A percentile compares a stretch with the other conserved stretches of the same genome.
Evolutionary conservation across 2,329 filamentous ascomycete genomes (phyloP).

Genomic region (Leptographium lundbergii): DNA sequence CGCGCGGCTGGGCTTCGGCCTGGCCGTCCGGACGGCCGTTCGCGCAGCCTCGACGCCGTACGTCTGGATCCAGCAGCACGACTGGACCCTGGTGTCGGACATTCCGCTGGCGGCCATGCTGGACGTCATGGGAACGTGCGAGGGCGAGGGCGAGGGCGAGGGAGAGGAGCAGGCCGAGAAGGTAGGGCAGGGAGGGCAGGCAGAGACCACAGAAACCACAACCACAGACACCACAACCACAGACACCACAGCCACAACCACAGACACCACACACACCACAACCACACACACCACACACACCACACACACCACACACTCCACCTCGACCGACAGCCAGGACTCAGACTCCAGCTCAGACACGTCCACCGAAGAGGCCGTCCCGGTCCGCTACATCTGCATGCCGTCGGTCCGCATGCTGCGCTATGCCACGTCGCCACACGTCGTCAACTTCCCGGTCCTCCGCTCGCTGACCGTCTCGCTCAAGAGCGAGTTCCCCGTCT

Average conservation of each 20-base stretch:
- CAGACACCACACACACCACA: too few species aligned
- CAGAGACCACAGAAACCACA: background rate
- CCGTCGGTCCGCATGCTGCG: constrained; percentile 37
- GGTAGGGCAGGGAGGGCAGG: background rate
- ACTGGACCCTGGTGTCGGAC: constrained; percentile 35
- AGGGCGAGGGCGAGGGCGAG: background rate
- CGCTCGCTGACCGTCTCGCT: constrained; percentile 27
- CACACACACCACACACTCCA: too few species aligned
- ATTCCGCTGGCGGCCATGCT: constrained; percentile 32
- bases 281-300: too few species aligned
- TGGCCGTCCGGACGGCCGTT: constrained; percentile 39
- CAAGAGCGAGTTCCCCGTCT: constrained; percentile 24
- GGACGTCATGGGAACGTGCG: constrained; percentile 29
- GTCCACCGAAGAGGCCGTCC: background rate
- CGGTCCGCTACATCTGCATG: constrained; percentile 39
- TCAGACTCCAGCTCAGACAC: too few species aligned
- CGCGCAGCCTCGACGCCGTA: constrained; percentile 33
- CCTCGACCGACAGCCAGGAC: background rate
- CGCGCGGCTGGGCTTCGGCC: constrained; percentile 36
- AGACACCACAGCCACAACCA: too few species aligned
- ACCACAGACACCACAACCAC: background rate
- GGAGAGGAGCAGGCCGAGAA: background rate
- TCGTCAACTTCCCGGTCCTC: constrained; percentile 28
- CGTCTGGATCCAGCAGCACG: constrained; percentile 46
- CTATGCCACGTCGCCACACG: constrained; percentile 35